Conservation (phyloP, 2,329 filamentous ascomycete species). For the Trichoderma sp. region DNA sequence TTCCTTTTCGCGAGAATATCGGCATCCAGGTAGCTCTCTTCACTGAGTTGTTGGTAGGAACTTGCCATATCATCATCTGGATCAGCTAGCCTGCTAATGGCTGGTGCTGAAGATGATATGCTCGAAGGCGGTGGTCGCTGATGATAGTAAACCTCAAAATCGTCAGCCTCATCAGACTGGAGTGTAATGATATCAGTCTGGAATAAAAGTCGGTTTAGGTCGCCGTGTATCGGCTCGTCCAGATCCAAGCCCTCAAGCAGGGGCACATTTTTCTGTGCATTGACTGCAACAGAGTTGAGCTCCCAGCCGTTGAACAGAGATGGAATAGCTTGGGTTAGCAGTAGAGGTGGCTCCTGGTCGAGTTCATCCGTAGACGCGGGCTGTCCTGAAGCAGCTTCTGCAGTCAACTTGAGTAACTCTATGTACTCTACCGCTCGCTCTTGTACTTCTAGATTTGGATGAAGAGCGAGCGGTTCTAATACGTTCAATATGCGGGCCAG, state of each 20-base stretch:
- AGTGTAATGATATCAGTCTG: constrained; percentile 55
- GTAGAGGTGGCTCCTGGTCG: constrained; percentile 72
- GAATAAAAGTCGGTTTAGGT: constrained; percentile 69
- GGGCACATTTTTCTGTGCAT: constrained; percentile 85
- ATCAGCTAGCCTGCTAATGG: constrained; percentile 57
- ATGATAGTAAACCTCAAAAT: constrained; percentile 70
- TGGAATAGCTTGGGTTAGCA: constrained; percentile 89
- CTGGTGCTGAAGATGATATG: constrained; percentile 56
- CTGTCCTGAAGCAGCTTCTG: constrained; percentile 76
- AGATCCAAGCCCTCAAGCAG: constrained; percentile 76
- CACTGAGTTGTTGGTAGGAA: constrained; percentile 63
- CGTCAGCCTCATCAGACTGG: constrained; percentile 61
- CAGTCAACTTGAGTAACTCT: constrained; percentile 83
- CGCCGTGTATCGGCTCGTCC: constrained; percentile 78
- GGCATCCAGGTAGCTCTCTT: constrained; percentile 70
- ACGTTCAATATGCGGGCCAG: constrained; percentile 82
- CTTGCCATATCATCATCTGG: constrained; percentile 53
- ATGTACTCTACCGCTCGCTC: constrained; percentile 91
- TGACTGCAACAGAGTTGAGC: constrained; percentile 84
- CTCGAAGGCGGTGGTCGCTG: constrained; percentile 56
- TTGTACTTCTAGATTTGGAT: constrained; percentile 91
- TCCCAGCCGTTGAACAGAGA: constrained; percentile 85
- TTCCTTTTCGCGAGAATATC: constrained; percentile 75
- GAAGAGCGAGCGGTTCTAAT: constrained; percentile 75
- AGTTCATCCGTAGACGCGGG: constrained; percentile 57